Evolutionary conservation across 345 rosid genomes (phyloP), one percentile per base, ranked within the genome.

Genomic region (Corymbia maculata): DNA sequence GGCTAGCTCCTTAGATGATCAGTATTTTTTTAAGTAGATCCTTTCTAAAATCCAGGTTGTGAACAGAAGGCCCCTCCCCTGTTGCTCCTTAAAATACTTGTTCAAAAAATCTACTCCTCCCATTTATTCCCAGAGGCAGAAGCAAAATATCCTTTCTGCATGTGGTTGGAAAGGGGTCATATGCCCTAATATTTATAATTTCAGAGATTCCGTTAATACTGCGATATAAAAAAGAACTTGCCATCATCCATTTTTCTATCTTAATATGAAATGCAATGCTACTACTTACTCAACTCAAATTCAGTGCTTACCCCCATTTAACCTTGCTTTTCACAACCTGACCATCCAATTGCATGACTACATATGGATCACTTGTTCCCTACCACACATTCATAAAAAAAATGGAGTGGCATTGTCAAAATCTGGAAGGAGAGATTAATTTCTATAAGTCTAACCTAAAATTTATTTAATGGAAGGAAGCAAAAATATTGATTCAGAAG

Each of bases 341-440:
- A 90, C 97, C 96, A 93, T 96, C 98, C 93, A 98, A 89, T 88
- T 96, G 93, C 96, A 98, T 94, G 88, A 96, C 93, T 50, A 97
- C 96, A 87, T 96, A 96, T 4, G 99, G 98, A 93, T 98, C 94
- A 87, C 97, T 95, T 47, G 97, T 96, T 90, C 99, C 99, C 98
- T 97, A 92, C 80, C 90, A 57, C 32, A 57, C 89, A 55, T 85
- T 84, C 88, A 88, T 50, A 52, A 53, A 49, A 79, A 59, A 87
- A 57, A 49, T 85, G 17, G 28, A 13, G 19, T 16, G 2, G 7
- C 52, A 49, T 36, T 70, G 42, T 70, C 47, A 70, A 36, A 32
- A 70, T 70, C 24, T 70, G 47, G 82, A 70, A 70, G 13, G 45
- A 70, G 9, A 70, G 82, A 70, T 70, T 70, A 70, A 70, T 70